Conservation (phyloP, 345 rosid genomes). For the Anacardium occidentale region DNA sequence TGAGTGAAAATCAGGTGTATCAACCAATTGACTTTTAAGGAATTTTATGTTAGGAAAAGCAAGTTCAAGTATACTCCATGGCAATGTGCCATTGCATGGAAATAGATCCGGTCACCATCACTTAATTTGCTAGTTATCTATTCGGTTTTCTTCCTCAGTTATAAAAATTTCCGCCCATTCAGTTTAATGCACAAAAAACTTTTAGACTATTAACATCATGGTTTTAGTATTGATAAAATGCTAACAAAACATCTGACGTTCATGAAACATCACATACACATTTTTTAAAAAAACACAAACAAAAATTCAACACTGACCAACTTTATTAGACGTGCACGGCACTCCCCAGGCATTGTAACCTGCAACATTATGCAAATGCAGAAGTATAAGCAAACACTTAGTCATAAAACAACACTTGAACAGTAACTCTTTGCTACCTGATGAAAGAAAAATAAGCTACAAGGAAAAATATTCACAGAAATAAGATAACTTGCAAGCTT, state of each 20-base stretch:
- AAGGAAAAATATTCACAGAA: background rate
- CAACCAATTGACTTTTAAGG: background rate
- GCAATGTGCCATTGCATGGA: background rate
- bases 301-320: conserved; percentile 55
- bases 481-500: background rate
- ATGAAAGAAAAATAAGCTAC: background rate
- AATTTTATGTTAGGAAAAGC: too few relatives aligned
- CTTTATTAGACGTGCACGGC: conserved; percentile 73
- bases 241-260: background rate
- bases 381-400: background rate
- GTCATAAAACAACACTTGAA: background rate
- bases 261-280: background rate
- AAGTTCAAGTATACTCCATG: background rate
- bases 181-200: background rate
- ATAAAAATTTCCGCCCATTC: background rate
- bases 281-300: background rate
- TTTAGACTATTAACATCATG: background rate
- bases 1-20: too few relatives aligned
- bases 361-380: conserved; percentile 33
- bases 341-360: conserved; percentile 87
- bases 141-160: background rate
- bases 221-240: background rate
- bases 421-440: background rate
- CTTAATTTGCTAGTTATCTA: background rate
- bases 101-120: background rate